These are phyloP conservation scores for Beauveria caledonica DNA, from an alignment of 2,329 filamentous ascomycete species.

Conservation along the genomic window DNA sequence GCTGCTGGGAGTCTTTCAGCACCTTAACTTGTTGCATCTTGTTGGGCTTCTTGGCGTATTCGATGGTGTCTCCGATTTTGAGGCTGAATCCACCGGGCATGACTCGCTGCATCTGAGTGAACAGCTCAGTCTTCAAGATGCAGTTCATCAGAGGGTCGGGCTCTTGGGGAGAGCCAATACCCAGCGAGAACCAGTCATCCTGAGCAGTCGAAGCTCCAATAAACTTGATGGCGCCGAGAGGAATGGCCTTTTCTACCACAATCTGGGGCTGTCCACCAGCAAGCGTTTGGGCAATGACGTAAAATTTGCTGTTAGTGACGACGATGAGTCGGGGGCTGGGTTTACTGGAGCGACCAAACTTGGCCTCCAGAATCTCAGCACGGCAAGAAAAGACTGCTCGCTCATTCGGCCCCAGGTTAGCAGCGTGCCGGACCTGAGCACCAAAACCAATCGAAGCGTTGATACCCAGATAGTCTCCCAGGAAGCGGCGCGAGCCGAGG, in stretches of 20 bases:
- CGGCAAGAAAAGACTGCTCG: constrained; percentile 82
- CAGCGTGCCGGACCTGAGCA: constrained; percentile 67
- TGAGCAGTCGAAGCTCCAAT: constrained; percentile 71
- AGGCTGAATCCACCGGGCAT: constrained; percentile 76
- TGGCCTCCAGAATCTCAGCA: constrained; percentile 81
- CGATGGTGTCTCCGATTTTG: constrained; percentile 74
- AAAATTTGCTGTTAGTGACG: constrained; percentile 78
- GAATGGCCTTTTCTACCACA: constrained; percentile 69
- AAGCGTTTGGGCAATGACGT: constrained; percentile 77
- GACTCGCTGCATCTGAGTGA: constrained; percentile 77
- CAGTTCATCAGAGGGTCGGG: constrained; percentile 91
- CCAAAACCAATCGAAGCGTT: constrained; percentile 74
- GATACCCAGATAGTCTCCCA: constrained; percentile 90
- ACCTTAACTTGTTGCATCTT: constrained; percentile 87
- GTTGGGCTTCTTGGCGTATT: constrained; percentile 96
- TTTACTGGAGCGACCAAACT: constrained; percentile 95
- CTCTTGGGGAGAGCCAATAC: constrained; percentile 82
- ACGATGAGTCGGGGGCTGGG: constrained; percentile 77
- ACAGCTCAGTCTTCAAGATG: constrained; percentile 93
- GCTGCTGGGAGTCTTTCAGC: constrained; percentile 71
- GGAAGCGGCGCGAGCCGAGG: constrained; percentile 81
- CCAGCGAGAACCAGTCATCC: constrained; percentile 95
- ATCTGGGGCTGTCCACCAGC: constrained; percentile 78
- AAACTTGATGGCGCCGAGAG: constrained; percentile 82
- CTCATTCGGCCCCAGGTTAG: constrained; percentile 65